Conservation (phyloP, 345 rosid species). For the Populus euphratica region DNA sequence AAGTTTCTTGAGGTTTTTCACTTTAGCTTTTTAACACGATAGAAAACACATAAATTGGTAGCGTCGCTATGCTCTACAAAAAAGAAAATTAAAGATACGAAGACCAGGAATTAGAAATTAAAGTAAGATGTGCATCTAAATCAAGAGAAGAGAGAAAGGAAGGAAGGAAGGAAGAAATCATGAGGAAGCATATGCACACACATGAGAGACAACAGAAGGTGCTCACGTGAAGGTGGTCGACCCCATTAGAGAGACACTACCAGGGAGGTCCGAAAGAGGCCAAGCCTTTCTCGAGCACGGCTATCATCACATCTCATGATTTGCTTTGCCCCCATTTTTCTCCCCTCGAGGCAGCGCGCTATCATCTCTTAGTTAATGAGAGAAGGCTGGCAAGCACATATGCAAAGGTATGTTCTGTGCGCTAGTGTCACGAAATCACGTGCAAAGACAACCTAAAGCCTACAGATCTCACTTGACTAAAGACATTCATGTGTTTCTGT, state of each 20-base stretch:
- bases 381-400: not conserved
- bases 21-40: slow-evolving; percentile 5
- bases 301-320: slow-evolving; percentile 1
- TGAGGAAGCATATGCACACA: slow-evolving; percentile 17
- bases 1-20: slow-evolving; percentile 9
- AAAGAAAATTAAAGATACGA: not conserved
- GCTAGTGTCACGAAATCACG: slow-evolving; percentile 25
- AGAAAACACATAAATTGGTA: slow-evolving; percentile 21
- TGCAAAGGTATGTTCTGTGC: slow-evolving; percentile 1
- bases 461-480: slow-evolving; percentile 16
- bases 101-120: not conserved
- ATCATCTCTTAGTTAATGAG: not conserved
- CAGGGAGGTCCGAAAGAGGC: not conserved
- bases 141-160: too few species aligned
- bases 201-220: slow-evolving; percentile 46
- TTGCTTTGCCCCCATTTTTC: not conserved
- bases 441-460: slow-evolving; percentile 18
- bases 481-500: not conserved
- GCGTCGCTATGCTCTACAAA: slow-evolving; percentile 9
- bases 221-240: slow-evolving; percentile 46
- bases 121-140: not conserved
- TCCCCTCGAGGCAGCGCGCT: not conserved
- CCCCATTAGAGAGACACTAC: slow-evolving; percentile 18
- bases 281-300: not conserved
- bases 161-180: not conserved